Evolutionary conservation across 257 asterid species (phyloP), one percentile per base, ranked within the genome.

Genomic region (Ligustrum vulgare): DNA sequence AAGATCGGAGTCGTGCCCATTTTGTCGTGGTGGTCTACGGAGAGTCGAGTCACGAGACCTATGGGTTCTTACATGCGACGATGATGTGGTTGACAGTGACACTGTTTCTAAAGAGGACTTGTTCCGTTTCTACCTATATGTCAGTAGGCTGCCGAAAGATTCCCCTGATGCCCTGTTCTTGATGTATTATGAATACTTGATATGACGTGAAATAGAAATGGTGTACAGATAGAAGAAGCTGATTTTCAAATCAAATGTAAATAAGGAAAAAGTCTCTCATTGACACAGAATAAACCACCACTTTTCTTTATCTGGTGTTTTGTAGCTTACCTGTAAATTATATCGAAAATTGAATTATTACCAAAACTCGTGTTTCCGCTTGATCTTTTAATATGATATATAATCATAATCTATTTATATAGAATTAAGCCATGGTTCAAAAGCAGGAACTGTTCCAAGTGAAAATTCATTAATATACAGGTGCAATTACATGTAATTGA

Each of bases 1-100:
- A 25, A 80, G 92, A 56, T 86, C 92, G 0, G 86, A 81, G 43
- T 88, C 92, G 0, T 86, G 90, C 64, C 92, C 92, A 0, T 86
- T 86, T 76, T 86, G 90, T 60, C 92, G 90, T 5, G 89, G 86
- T 31, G 86, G 84, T 33, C 60, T 88, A 72, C 84, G 81, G 80
- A 84, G 89, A 67, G 90, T 88, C 1, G 77, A 80, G 58, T 88
- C 92, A 1, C 76, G 90, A 72, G 92, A 88, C 70, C 76, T 88
- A n/a, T 88, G 92, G 92, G 87, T 86, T 69, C 87, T 88, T 22
- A 88, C 86, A 13, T 62, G 81, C 79, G 47, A 67, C 5, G 86
- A 79, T 32, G 92, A 88, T 22, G 85, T 85, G 72, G 85, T 84
- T 25, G 92, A 88, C 70, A 70, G 70, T 6, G 85, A 82, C 43